Evolutionary conservation across 2,329 filamentous ascomycete genomes (phyloP), one percentile per base, ranked within the genome.

Genomic region (Fusarium chlamydosporum): DNA sequence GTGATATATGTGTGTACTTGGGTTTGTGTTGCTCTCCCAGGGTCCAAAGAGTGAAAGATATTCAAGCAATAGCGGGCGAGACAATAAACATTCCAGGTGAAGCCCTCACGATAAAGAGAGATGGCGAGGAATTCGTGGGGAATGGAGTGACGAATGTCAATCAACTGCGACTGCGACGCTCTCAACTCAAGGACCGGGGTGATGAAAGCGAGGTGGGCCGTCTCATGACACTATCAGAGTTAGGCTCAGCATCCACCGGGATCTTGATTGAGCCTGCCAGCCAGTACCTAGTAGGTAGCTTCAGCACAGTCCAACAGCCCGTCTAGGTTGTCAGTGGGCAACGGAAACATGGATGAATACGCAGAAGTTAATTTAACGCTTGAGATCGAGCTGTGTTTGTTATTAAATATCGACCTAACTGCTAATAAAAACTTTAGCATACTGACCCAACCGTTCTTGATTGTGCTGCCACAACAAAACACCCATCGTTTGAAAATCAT

Each of bases 61-160:
- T 42, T 70, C 51, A 72, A 61, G 45, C 45, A 60, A 40, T 45
- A 57, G 31, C n/a, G 29, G 55, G 43, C 46, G 54, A 56, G 47
- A 65, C 57, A 61, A 57, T 27, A 64, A 65, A 29, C 70, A 74
- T 74, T 74, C 72, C 72, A 61, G 43, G 42, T 38, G 47, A 70
- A 50, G 67, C 47, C 29, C 38, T 65, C 47, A 59, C 47, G 53
- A 68, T 62, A 45, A 52, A 66, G 54, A 63, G 53, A 53, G 55
- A 70, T 53, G 60, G 48, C 53, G 62, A 74, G 43, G 56, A 58
- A 58, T 56, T 71, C 60, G 57, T 68, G 60, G 71, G 68, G 70
- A 71, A 73, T 72, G 65, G 59, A 74, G 70, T 71, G 72, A 73
- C 62, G 70, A 72, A 70, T 65, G 61, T 64, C 26, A 38, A 60